Evolutionary conservation across 2,329 filamentous ascomycete species (phyloP).

Genomic region (Aureobasidium sp.): DNA sequence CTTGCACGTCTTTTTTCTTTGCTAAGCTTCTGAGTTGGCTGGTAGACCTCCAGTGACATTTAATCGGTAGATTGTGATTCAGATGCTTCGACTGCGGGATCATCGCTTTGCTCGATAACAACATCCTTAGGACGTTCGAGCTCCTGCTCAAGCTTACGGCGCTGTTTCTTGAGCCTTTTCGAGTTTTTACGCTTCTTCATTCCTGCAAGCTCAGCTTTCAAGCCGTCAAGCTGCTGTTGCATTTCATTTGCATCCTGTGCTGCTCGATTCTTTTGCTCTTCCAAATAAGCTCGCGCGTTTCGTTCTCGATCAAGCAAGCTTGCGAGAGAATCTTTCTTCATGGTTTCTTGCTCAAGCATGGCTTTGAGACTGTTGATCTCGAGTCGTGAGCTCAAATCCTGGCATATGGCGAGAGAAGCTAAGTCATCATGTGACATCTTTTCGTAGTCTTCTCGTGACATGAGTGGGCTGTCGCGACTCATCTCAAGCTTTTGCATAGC

Average conservation of each 20-base stretch:
- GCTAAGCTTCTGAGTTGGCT: too few species aligned
- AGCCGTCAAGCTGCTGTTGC: not conserved
- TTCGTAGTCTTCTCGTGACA: not conserved
- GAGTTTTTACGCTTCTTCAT: not conserved
- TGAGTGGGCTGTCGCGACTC: not conserved
- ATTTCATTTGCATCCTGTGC: not conserved
- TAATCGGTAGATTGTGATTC: too few species aligned
- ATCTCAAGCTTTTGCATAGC: not conserved
- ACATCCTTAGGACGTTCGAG: too few species aligned
- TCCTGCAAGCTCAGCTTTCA: not conserved
- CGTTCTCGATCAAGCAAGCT: not conserved
- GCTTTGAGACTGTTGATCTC: not conserved
- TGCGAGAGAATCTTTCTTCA: not conserved
- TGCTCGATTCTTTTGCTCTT: not conserved
- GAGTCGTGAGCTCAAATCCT: not conserved
- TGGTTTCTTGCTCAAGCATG: not conserved
- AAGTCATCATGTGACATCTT: not conserved
- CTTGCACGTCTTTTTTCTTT: too few species aligned
- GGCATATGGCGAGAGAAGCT: not conserved
- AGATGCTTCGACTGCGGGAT: too few species aligned
- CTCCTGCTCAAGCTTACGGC: too few species aligned
- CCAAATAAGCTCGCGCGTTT: not conserved
- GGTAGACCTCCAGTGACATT: too few species aligned
- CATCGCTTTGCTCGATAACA: too few species aligned
- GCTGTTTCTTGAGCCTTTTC: not conserved